phyloP scores from a whole-genome alignment of 23 red algal species.

The Gracilaria domingensis region DNA sequence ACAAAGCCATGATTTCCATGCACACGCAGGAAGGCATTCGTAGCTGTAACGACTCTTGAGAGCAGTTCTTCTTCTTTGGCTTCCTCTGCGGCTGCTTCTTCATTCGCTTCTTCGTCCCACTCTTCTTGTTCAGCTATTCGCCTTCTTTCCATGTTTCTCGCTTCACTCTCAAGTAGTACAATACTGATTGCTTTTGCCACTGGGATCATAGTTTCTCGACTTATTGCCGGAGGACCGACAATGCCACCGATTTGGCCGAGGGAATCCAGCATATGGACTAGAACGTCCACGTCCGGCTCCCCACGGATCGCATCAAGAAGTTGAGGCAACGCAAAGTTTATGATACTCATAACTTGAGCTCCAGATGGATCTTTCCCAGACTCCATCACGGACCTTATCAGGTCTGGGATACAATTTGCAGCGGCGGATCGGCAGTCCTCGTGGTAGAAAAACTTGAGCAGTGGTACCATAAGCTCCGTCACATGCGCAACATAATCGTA shows the following conservation, averaged over 20 bases:
- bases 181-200: conserved; percentile 64
- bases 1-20: conserved; percentile 62
- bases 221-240: conserved; percentile 59
- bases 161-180: conserved; percentile 79
- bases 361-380: conserved; percentile 59
- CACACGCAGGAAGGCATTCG: conserved; percentile 51
- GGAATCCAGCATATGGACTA: conserved; percentile 83
- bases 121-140: conserved; percentile 70
- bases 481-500: conserved; percentile 87
- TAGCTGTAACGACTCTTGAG: conserved; percentile 34
- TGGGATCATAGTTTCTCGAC: conserved; percentile 36
- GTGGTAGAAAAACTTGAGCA: conserved; percentile 96
- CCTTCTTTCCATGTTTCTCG: conserved; percentile 78
- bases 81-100: conserved; percentile 68
- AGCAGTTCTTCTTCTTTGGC: conserved; percentile 83
- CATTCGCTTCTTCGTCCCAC: conserved; percentile 89
- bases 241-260: conserved; percentile 64
- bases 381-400: conserved; percentile 79
- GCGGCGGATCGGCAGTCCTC: conserved; percentile 89
- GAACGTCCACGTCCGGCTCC: conserved; percentile 95
- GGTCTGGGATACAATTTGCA: conserved; percentile 87
- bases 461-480: conserved; percentile 87
- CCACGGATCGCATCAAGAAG: conserved; percentile 77
- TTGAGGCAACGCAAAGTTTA: conserved; percentile 77
- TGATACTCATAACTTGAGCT: conserved; percentile 60